Conservation (phyloP, 495 filamentous ascomycete species). For the Penicillium samsonianum region DNA sequence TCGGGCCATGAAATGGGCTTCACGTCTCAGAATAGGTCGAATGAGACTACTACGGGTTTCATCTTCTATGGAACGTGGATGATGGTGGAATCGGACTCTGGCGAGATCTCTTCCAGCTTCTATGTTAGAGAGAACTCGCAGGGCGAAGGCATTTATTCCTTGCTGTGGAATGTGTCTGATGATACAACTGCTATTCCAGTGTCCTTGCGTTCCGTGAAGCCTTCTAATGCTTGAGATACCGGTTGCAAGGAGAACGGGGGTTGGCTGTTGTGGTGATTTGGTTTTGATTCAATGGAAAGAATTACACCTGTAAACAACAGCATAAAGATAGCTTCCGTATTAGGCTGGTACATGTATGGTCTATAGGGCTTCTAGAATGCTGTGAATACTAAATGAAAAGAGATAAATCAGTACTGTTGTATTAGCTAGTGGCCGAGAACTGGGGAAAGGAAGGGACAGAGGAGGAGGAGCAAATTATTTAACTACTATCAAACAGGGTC, state of each 20-base stretch:
- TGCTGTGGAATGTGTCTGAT: conserved; percentile 14
- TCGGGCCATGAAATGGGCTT: conserved; percentile 12
- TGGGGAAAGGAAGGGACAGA: too few species aligned
- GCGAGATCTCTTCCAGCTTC: conserved; percentile 33
- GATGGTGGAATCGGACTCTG: conserved; percentile 25
- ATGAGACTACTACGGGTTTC: conserved; percentile 29
- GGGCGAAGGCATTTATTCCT: conserved; percentile 2
- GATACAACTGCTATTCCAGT: conserved; percentile 1
- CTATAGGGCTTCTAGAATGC: too few species aligned
- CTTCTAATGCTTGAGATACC: conserved; percentile 1
- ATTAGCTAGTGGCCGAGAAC: too few species aligned
- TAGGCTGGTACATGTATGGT: too few species aligned
- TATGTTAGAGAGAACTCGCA: conserved; percentile 23
- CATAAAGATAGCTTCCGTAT: too few species aligned
- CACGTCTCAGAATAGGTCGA: background rate
- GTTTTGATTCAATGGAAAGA: background rate
- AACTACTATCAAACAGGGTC: too few species aligned
- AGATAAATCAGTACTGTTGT: too few species aligned
- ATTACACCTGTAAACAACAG: too few species aligned
- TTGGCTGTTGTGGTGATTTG: background rate
- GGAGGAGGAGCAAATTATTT: too few species aligned
- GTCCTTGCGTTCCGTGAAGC: conserved; percentile 2
- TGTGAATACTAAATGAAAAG: too few species aligned
- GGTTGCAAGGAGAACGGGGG: background rate
- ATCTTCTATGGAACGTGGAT: conserved; percentile 28